Evolutionary conservation across 2,329 filamentous ascomycete species (phyloP).

Genomic region (Paramyrothecium sp.): DNA sequence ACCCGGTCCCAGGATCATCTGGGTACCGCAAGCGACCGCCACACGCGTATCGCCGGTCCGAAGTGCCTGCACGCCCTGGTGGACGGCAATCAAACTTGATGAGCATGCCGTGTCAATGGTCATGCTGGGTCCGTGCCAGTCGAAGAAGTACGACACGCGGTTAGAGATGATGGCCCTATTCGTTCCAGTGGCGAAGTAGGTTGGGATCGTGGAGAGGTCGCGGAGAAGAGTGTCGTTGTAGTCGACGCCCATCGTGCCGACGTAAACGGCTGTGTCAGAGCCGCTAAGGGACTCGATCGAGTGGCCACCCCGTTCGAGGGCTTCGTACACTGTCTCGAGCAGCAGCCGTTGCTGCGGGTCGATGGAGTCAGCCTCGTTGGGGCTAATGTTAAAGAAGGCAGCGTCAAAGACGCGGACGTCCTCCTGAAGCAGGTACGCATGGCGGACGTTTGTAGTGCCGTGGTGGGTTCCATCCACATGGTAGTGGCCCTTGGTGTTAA

Average conservation of each 20-base stretch:
- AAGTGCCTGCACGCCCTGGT: slow-evolving; percentile 18
- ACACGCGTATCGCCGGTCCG: slow-evolving; percentile 6
- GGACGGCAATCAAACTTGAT: slow-evolving; percentile 29
- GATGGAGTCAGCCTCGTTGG: slow-evolving; percentile 18
- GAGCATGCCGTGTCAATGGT: slow-evolving; percentile 40
- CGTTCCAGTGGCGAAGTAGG: slow-evolving; percentile 7
- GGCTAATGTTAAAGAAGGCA: slow-evolving; percentile 12
- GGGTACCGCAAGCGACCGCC: slow-evolving; percentile 10
- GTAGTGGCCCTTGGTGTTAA: slow-evolving; percentile 16
- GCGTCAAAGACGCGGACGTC: slow-evolving; percentile 17
- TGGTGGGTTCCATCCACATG: slow-evolving; percentile 19
- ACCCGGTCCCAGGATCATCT: slow-evolving; percentile 11
- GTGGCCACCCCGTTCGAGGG: slow-evolving; percentile 6
- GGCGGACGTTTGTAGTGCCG: slow-evolving; percentile 24
- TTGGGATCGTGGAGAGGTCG: background rate
- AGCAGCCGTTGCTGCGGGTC: slow-evolving; percentile 31
- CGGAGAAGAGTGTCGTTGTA: slow-evolving; percentile 9
- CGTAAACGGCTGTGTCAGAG: slow-evolving; percentile 14
- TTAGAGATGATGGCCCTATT: slow-evolving; percentile 11
- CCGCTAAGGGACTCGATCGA: slow-evolving; percentile 3
- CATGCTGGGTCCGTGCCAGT: slow-evolving; percentile 15
- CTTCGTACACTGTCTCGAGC: slow-evolving; percentile 34
- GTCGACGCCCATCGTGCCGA: slow-evolving; percentile 24
- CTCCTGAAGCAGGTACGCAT: slow-evolving; percentile 23
- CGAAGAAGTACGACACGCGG: slow-evolving; percentile 16